Base-by-base conservation (phyloP, 345 rosid genomes). In the Clarkia xantiana region DNA sequence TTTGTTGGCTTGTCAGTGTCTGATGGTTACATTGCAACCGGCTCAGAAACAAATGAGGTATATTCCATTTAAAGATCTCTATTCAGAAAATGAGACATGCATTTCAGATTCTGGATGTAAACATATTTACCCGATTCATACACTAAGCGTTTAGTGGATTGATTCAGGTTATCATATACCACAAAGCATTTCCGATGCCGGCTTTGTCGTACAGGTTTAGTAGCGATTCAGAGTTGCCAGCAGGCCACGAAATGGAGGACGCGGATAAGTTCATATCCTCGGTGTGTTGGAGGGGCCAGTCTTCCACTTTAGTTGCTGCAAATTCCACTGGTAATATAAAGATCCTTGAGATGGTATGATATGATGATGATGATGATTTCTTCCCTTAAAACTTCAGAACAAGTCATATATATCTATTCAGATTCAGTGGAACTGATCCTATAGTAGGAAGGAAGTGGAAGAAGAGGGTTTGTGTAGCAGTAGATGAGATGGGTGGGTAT, bases 31-130 rank as follows among this genome's bases (percentile, higher is more conserved):
- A 86, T 91, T 65, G 98, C 94, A 15, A 86, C 98, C 11, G 98
- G 96, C 53, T 91, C 98, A 16, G 96, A 86, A 78, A 91, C 93
- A 48, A 91, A 86, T 47, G 98, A 91, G 98, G 98, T 91, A 77
- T 45, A 53, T 10, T 22, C 39, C 34, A 11, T 47, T 29, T 5
- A 29, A 29, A 47, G 34, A 20, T 12, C 48, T 47, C 51, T 47
- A 0, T 20, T 22, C 51, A 20, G 1, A 16, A 10, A 14, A 18
- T 19, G 51, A 22, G 5, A 22, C 25, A 22, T 22, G 2, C 25
- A 22, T 5, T 5, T 22, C 3, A 29, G n/a, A n/a, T n/a, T n/a
- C n/a, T n/a, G n/a, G n/a, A n/a, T n/a, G n/a, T n/a, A n/a, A n/a
- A n/a, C n/a, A n/a, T n/a, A n/a, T n/a, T 29, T 29, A 10, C 36